Evolutionary conservation across 1,139 yeast genomes (phyloP).

Genomic region (Candida pseudoviswanathii): DNA sequence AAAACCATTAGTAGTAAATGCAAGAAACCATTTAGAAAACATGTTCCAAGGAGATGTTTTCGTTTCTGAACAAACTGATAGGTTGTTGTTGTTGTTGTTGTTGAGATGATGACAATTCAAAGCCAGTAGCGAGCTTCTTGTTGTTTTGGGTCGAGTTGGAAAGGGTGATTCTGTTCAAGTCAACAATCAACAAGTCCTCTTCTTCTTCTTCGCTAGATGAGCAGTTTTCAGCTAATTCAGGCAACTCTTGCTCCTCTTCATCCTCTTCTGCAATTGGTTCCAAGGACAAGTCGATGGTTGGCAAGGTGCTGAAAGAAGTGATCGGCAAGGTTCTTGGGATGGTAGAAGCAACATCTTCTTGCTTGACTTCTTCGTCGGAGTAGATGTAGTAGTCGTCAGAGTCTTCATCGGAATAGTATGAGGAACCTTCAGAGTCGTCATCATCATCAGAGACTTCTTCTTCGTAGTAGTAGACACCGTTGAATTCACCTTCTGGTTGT

Average conservation of each 20-base stretch:
- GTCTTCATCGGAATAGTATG: conserved; percentile 23
- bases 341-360: conserved; percentile 8
- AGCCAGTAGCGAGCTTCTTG: conserved; percentile 2
- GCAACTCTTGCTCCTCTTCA: conserved; percentile 9
- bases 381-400: conserved; percentile 34
- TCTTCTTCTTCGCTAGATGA: conserved; percentile 16
- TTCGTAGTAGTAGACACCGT: conserved; percentile 7
- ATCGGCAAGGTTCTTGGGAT: conserved; percentile 12
- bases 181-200: conserved; percentile 9
- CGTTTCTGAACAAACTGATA: conserved; percentile 12
- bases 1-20: neutral
- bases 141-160: neutral
- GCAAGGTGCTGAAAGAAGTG: conserved; percentile 23
- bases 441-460: conserved; percentile 18
- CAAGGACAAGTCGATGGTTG: conserved; percentile 26
- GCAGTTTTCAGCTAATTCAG: conserved; percentile 8
- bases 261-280: conserved; percentile 22
- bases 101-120: conserved; percentile 2
- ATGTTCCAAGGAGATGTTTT: conserved; percentile 14
- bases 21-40: conserved; percentile 9
- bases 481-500: neutral
- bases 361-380: conserved; percentile 24
- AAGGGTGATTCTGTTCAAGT: neutral
- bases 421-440: conserved; percentile 13
- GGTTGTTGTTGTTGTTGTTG: conserved; percentile 2